Evolutionary conservation across 2,329 filamentous ascomycete genomes (phyloP).

Genomic region (Fusarium irregulare): DNA sequence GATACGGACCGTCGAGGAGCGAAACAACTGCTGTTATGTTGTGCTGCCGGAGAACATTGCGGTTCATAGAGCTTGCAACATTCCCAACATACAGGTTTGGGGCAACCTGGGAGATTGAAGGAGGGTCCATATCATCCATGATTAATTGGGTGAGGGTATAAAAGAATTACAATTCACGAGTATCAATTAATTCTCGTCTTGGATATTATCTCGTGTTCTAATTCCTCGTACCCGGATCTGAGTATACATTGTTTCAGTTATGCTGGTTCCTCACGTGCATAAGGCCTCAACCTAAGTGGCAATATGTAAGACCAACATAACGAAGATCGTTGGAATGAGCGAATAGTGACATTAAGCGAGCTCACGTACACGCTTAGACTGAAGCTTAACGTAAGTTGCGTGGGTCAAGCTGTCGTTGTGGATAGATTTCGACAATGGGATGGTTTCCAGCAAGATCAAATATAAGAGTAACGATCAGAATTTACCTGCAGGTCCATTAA

Average conservation of each 20-base stretch:
- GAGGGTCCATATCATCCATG: conserved; percentile 33
- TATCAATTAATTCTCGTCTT: conserved; percentile 1
- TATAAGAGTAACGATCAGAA: not conserved
- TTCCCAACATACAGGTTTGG: conserved; percentile 44
- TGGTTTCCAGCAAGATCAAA: not conserved
- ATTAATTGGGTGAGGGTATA: not conserved
- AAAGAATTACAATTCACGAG: not conserved
- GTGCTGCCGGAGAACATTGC: conserved; percentile 36
- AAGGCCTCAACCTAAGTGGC: conserved; percentile 13
- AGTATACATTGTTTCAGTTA: conserved; percentile 21
- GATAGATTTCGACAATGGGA: not conserved
- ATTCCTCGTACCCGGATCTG: not conserved
- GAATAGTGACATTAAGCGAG: conserved; percentile 1
- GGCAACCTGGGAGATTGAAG: conserved; percentile 38
- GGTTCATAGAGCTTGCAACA: conserved; percentile 39
- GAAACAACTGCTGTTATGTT: conserved; percentile 44
- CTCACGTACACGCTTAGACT: not conserved
- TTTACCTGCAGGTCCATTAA: not conserved
- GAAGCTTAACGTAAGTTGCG: not conserved
- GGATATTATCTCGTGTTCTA: not conserved
- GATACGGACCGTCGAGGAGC: conserved; percentile 32
- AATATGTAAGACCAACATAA: conserved; percentile 9
- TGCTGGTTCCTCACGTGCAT: conserved; percentile 30
- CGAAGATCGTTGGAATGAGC: not conserved
- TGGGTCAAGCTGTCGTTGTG: not conserved